Base-by-base conservation (phyloP, 768 basidiomycete species). In the Pleurotus pulmonarius region DNA sequence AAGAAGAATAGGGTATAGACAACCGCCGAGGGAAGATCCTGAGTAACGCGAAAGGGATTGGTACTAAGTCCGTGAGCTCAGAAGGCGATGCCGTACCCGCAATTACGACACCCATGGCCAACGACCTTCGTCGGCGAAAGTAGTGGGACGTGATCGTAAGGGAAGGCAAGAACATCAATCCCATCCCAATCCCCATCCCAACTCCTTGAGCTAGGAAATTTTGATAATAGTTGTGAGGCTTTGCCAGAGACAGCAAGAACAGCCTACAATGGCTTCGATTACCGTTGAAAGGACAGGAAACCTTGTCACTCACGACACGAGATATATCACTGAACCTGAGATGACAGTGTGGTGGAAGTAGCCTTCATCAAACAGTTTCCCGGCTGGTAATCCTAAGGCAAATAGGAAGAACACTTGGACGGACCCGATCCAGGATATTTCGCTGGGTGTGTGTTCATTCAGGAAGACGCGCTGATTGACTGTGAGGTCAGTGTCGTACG, bases 21-120 rank as follows among this genome's bases (percentile, higher is more conserved):
- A 74, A 3, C 79, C 82, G 22, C 83, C 82, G 29, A 79, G 39
- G 34, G 79, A 78, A 26, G 74, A 75, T 9, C 75, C 76, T 75
- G 59, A 38, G 46, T 16, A 58, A 46, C 24, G 52, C 6, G 16
- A 20, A n/a, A 41, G 6, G 12, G 18, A 11, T 34, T 34, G 20
- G 39, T 13, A 22, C 15, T 44, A 15, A 44, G 20, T 44, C n/a
- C 20, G 48, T 40, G 16, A 24, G 37, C 46, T 5, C 16, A 53
- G 38, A 20, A n/a, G 20, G 20, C 49, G 25, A 26, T 6, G 11
- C 63, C 63, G 58, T 58, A 76, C 79, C 85, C 57, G 78, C 69
- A 11, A 82, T 71, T 38, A 83, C 77, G 24, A 82, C 57, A 16
- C 85, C 85, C 74, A 82, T 83, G 0, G 82, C 83, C 7, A 83